Evolutionary conservation across 768 basidiomycete species (phyloP), one percentile per base, ranked within the genome.

Genomic region (Ramaria sp.): DNA sequence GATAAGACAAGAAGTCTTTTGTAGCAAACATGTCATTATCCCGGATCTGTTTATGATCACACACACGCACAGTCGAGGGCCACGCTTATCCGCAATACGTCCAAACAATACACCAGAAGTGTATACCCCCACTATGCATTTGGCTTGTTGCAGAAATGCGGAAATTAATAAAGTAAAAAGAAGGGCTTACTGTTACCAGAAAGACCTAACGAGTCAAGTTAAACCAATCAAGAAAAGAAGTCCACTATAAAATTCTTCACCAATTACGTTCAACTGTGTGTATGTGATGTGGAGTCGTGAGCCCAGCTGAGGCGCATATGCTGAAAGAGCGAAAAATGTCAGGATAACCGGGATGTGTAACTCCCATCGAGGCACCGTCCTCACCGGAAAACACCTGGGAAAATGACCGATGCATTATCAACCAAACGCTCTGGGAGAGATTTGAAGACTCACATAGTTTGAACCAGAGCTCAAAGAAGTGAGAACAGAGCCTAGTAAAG

Each of bases 291-390:
- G 71, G 16, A 95, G 76, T 38, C 81, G 78, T n/a, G 81, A 69
- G 1, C 86, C 88, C 4, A 95, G 76, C 64, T 95, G 91, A 0
- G 92, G 91, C 1, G 86, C 81, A 65, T 93, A 96, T 18, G 89
- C 91, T 83, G 43, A 38, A 41, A 3, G 32, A 34, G 8, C 32
- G 32, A 13, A 20, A 57, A 1, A 57, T 34, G 34, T 30, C 42
- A 10, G 28, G 30, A 61, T 37, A 16, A 59, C 9, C 15, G 18
- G 34, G 22, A 43, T 37, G 38, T 8, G 20, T 30, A 16, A 13
- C 30, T 36, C 41, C 20, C 27, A 5, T 15, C 13, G 39, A 30
- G 30, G 22, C 4, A 16, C 7, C 22, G 48, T 44, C 34, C n/a
- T 25, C 30, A 13, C 27, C 45, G 15, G 22, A 30, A 18, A 18